These are phyloP conservation scores for Cystobasidium sp. DNA, from an alignment of 1,284 basidiomycete species.

Conservation along the genomic window DNA sequence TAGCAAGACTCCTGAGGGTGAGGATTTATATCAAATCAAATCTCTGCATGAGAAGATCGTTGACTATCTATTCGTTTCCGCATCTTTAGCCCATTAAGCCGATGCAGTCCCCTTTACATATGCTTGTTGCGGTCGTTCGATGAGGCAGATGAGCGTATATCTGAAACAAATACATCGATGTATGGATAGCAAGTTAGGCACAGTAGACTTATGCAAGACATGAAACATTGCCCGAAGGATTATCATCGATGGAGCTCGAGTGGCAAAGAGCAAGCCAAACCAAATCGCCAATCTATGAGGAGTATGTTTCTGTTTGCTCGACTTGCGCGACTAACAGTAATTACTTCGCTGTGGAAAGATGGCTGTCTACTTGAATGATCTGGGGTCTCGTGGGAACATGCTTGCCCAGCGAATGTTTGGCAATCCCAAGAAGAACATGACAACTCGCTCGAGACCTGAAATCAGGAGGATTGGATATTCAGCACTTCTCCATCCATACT, in stretches of 20 bases:
- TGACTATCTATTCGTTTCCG: neutral
- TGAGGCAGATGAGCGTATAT: neutral
- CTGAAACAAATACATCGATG: neutral
- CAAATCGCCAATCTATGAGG: neutral
- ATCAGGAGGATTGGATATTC: neutral
- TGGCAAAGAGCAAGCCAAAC: too few species aligned
- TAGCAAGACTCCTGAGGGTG: slow-evolving; percentile 83
- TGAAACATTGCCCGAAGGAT: too few species aligned
- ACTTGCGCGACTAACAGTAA: neutral
- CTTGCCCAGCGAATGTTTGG: slow-evolving; percentile 93
- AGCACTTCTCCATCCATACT: neutral
- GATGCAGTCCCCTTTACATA: neutral
- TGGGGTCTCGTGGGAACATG: slow-evolving; percentile 76
- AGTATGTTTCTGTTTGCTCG: neutral
- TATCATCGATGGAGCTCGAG: too few species aligned
- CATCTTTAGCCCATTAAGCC: slow-evolving; percentile 40
- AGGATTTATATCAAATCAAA: neutral
- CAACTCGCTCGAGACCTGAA: slow-evolving; percentile 81
- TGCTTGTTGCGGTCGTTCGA: neutral
- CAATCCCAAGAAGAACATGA: slow-evolving; percentile 75
- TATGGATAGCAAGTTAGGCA: neutral
- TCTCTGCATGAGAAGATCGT: neutral
- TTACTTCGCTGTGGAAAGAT: neutral
- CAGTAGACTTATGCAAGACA: neutral
- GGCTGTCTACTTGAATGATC: slow-evolving; percentile 50